Evolutionary conservation across 495 filamentous ascomycete genomes (phyloP).

Genomic region (Cercophora newfieldiana): DNA sequence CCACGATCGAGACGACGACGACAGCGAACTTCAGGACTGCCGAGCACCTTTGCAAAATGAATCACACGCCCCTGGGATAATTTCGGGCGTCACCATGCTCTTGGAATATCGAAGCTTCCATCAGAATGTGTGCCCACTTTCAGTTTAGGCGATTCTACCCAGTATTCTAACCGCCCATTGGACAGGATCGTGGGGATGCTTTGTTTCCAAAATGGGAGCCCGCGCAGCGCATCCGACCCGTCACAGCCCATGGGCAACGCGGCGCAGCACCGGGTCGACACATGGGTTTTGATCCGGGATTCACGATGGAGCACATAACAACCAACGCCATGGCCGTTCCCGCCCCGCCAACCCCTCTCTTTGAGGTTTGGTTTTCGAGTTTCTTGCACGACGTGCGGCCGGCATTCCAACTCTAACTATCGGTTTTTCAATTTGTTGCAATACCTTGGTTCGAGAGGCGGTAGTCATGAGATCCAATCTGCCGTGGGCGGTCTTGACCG

Average conservation of each 20-base stretch:
- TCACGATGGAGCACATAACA: not conserved
- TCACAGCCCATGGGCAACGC: not conserved
- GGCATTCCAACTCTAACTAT: not conserved
- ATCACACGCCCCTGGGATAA: too few species aligned
- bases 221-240: not conserved
- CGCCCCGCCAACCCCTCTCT: not conserved
- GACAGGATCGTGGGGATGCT: not conserved
- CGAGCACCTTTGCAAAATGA: too few species aligned
- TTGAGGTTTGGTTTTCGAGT: not conserved
- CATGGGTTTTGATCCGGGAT: not conserved
- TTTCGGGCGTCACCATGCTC: not conserved
- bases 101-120: not conserved
- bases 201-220: not conserved
- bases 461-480: not conserved
- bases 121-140: too few species aligned
- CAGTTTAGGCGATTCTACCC: not conserved
- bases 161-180: not conserved
- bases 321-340: not conserved
- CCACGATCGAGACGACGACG: too few species aligned
- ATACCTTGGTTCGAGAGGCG: not conserved
- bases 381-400: not conserved
- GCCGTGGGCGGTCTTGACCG: not conserved
- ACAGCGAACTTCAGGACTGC: too few species aligned
- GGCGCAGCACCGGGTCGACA: not conserved
- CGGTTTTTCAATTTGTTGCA: not conserved